phyloP scores from a whole-genome alignment of 2,329 filamentous ascomycete genomes.

The Fusarium sp. region DNA sequence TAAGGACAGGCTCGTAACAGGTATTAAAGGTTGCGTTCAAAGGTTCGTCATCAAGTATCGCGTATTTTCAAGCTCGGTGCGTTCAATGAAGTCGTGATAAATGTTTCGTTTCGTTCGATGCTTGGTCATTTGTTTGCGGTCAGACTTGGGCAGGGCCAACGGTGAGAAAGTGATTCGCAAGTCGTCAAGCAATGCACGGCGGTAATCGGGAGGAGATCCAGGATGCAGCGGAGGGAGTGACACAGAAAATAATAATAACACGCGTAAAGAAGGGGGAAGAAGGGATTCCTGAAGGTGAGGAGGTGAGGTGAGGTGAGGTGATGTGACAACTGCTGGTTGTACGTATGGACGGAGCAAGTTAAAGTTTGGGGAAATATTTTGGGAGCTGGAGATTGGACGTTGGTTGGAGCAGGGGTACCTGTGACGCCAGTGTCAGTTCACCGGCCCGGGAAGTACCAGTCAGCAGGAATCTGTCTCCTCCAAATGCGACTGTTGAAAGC shows the following conservation, averaged over 20 bases:
- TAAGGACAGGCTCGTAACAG: constrained; percentile 21
- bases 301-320: constrained; percentile 34
- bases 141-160: constrained; percentile 8
- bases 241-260: constrained; percentile 22
- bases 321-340: constrained; percentile 40
- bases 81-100: constrained; percentile 25
- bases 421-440: constrained; percentile 15
- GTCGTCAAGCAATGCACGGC: constrained; percentile 1
- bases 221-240: constrained; percentile 7
- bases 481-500: not conserved
- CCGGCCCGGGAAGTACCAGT: constrained; percentile 26
- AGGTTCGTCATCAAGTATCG: constrained; percentile 7
- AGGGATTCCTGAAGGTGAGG: constrained; percentile 10
- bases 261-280: constrained; percentile 19
- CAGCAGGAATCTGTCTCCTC: not conserved
- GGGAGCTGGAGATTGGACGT: constrained; percentile 41
- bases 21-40: constrained; percentile 1
- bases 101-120: constrained; percentile 30
- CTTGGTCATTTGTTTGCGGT: constrained; percentile 33
- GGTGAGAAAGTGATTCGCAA: constrained; percentile 13
- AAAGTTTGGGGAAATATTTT: constrained; percentile 46
- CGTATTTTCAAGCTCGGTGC: constrained; percentile 1
- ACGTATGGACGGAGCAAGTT: constrained; percentile 40
- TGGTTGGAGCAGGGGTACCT: constrained; percentile 30
- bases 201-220: not conserved